Conservation (phyloP, 179 eudicot species). For the Amaranthus tricolor region DNA sequence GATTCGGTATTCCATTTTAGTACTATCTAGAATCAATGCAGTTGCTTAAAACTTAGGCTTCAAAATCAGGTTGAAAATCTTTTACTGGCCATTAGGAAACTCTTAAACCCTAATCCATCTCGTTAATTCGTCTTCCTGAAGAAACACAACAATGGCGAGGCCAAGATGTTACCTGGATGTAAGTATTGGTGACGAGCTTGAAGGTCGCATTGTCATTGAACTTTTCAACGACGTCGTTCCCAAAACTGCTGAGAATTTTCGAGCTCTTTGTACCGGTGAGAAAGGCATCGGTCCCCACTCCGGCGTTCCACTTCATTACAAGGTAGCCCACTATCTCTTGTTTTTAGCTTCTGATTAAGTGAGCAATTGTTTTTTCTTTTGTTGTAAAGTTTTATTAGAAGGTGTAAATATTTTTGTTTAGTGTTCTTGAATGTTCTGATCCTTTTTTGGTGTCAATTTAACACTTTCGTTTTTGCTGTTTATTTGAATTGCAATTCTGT, state of each 20-base stretch:
- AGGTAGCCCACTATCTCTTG: slow-evolving; percentile 30
- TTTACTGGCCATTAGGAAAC: too few relatives aligned
- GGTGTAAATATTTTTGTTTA: neutral
- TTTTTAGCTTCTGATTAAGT: neutral
- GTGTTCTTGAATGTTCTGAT: slow-evolving; percentile 1
- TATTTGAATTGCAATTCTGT: too few relatives aligned
- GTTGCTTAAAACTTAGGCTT: too few relatives aligned
- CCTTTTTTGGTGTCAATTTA: neutral
- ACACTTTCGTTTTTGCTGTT: neutral
- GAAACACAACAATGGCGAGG: slow-evolving; percentile 13
- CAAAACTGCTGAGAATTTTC: slow-evolving; percentile 66
- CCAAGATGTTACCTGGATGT: slow-evolving; percentile 51
- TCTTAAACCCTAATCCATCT: too few relatives aligned
- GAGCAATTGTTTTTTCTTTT: neutral
- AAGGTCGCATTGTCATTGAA: slow-evolving; percentile 71
- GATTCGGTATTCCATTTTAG: too few relatives aligned
- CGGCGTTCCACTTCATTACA: slow-evolving; percentile 64
- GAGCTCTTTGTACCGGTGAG: slow-evolving; percentile 82
- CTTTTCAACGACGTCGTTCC: slow-evolving; percentile 71
- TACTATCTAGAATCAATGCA: too few relatives aligned
- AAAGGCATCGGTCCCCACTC: slow-evolving; percentile 60
- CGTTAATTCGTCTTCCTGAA: too few relatives aligned
- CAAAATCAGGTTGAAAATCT: too few relatives aligned
- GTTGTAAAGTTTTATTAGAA: neutral
- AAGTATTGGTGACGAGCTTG: slow-evolving; percentile 59